Evolutionary conservation across 2,329 filamentous ascomycete genomes (phyloP).

Genomic region (Apiospora phragmitis): DNA sequence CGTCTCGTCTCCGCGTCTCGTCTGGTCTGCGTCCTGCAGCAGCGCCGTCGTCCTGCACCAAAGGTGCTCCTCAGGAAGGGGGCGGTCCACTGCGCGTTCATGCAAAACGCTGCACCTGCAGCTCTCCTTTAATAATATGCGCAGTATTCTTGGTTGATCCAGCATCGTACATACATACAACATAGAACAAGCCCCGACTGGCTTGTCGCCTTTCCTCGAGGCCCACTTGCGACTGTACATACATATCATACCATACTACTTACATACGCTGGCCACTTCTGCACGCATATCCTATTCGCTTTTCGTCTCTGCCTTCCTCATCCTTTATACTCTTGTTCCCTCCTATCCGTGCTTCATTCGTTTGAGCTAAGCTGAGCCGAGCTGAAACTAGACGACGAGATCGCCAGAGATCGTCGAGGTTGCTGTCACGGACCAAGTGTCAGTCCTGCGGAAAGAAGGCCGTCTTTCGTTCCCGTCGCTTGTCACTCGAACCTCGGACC

Average conservation of each 20-base stretch:
- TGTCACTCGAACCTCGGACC: constrained; percentile 10
- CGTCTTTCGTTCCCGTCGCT: background rate
- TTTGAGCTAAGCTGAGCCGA: background rate
- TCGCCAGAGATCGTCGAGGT: background rate
- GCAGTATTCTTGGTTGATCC: background rate
- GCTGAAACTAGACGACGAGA: background rate
- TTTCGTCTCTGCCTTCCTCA: background rate
- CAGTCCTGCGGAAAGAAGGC: background rate
- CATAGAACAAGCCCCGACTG: background rate
- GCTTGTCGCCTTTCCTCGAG: background rate
- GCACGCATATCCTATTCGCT: background rate
- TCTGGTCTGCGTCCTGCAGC: background rate
- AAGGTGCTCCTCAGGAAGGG: constrained; percentile 1
- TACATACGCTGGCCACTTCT: background rate
- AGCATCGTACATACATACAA: constrained; percentile 5
- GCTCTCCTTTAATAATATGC: constrained; percentile 6
- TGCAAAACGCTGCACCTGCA: constrained; percentile 10
- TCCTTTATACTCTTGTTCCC: background rate
- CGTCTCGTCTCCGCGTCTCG: constrained; percentile 4
- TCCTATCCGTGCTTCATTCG: background rate
- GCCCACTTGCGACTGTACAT: constrained; percentile 1
- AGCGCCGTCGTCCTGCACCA: background rate
- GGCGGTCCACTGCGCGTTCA: constrained; percentile 10
- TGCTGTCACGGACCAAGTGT: constrained; percentile 2
- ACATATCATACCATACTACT: background rate